phyloP scores from a whole-genome alignment of 2,329 filamentous ascomycete genomes.

The Davidsoniella neocaledoniae region DNA sequence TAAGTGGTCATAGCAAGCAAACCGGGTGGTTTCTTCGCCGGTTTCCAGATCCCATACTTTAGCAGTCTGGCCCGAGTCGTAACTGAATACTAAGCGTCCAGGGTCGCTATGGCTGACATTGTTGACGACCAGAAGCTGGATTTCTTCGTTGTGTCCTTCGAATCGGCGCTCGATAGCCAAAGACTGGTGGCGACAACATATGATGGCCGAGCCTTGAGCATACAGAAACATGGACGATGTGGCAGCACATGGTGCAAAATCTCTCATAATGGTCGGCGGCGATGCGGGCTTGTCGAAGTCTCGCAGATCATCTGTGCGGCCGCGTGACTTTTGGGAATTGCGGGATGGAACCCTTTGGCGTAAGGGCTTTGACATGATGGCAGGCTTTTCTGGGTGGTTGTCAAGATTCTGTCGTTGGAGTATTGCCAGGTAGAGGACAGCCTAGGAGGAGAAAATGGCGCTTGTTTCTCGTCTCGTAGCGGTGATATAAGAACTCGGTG shows the following conservation, averaged over 20 bases:
- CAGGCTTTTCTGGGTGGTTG: not conserved
- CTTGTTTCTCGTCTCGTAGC: not conserved
- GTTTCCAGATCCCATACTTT: constrained; percentile 96
- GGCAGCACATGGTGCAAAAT: constrained; percentile 76
- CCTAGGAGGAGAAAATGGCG: too few species aligned
- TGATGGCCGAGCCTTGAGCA: constrained; percentile 61
- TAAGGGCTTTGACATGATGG: constrained; percentile 7
- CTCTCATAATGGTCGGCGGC: constrained; percentile 22
- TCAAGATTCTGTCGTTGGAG: not conserved
- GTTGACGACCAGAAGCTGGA: constrained; percentile 73
- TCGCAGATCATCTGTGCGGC: constrained; percentile 9
- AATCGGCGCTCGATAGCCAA: constrained; percentile 78
- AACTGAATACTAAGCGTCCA: constrained; percentile 78
- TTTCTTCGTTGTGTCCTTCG: constrained; percentile 64
- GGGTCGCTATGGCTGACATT: constrained; percentile 77
- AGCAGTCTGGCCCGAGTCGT: constrained; percentile 76
- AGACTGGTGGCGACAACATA: constrained; percentile 86
- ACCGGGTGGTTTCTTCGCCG: constrained; percentile 78
- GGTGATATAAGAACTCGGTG: not conserved
- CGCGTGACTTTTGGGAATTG: constrained; percentile 7
- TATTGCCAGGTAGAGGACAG: not conserved
- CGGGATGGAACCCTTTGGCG: constrained; percentile 8
- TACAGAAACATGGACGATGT: constrained; percentile 86
- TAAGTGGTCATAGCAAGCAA: constrained; percentile 77
- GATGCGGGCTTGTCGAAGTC: constrained; percentile 10